Percentiles rank a stretch among this genome's conserved stretches.
Evolutionary conservation across 345 rosid genomes (phyloP).

Genomic region (Bruguiera gymnorhiza): DNA sequence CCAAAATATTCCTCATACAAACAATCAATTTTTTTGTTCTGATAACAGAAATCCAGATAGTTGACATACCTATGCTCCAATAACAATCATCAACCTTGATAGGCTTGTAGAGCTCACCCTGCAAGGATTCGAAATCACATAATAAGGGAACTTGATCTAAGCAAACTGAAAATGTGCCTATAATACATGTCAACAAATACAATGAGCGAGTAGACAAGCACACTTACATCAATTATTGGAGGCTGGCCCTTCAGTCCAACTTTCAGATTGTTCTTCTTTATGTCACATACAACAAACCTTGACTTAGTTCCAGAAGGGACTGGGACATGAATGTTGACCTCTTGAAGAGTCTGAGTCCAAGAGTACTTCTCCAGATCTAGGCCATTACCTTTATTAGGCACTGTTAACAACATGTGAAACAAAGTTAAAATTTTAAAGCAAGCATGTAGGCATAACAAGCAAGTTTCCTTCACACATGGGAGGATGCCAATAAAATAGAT

Average conservation of each 20-base stretch:
- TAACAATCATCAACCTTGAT: slow-evolving; percentile 84
- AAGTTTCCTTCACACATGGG: background rate
- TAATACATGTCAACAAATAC: background rate
- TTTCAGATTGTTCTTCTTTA: slow-evolving; percentile 80
- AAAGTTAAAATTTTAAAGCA: background rate
- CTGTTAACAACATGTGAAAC: slow-evolving; percentile 34
- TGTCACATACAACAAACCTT: slow-evolving; percentile 62
- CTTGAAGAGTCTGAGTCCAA: slow-evolving; percentile 86
- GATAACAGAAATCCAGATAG: background rate
- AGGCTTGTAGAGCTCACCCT: slow-evolving; percentile 68
- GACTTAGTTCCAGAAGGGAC: slow-evolving; percentile 78
- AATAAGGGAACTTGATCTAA: background rate
- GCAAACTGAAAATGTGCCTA: background rate
- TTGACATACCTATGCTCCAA: slow-evolving; percentile 82
- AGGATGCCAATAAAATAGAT: too few relatives aligned
- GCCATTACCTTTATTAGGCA: slow-evolving; percentile 83
- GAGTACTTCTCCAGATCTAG: slow-evolving; percentile 84
- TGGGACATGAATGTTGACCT: slow-evolving; percentile 69
- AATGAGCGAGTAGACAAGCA: background rate
- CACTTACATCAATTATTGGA: slow-evolving; percentile 74
- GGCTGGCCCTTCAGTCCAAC: slow-evolving; percentile 87
- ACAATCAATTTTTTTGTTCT: too few relatives aligned
- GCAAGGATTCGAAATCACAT: slow-evolving; percentile 14
- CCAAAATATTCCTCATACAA: too few relatives aligned
- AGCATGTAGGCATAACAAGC: background rate